A percentile compares a stretch with the other conserved stretches of the same genome.
Evolutionary conservation across 371 early-diverging fungal species (phyloP).

Genomic region (Circinella umbellata): DNA sequence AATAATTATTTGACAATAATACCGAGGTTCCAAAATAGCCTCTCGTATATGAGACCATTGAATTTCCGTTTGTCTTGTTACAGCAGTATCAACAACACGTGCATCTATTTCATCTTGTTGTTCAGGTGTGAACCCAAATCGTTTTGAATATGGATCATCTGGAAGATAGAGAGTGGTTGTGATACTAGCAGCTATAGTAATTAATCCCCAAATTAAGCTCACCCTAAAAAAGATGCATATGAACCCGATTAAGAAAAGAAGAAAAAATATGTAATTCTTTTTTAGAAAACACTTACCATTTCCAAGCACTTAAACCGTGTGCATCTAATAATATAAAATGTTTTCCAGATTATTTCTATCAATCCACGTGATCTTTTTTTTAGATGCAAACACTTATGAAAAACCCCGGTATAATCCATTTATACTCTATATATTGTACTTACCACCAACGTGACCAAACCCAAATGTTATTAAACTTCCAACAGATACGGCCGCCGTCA

Average conservation of each 20-base stretch:
- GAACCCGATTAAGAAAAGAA: neutral
- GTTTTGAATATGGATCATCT: slow-evolving; percentile 34
- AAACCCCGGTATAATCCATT: too few species aligned
- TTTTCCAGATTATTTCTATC: too few species aligned
- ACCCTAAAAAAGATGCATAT: slow-evolving; percentile 23
- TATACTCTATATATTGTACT: neutral
- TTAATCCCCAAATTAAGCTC: slow-evolving; percentile 37
- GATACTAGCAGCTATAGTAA: slow-evolving; percentile 29
- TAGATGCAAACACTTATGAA: too few species aligned
- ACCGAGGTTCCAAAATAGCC: neutral
- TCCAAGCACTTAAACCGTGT: slow-evolving; percentile 32
- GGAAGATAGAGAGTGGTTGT: slow-evolving; percentile 35
- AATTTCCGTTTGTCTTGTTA: slow-evolving; percentile 23
- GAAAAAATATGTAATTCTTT: neutral
- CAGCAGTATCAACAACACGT: slow-evolving; percentile 36
- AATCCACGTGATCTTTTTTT: too few species aligned
- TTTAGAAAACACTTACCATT: slow-evolving; percentile 31
- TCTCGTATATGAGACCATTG: slow-evolving; percentile 8
- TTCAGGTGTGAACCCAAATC: slow-evolving; percentile 35
- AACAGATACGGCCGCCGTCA: slow-evolving; percentile 26
- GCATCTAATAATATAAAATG: neutral
- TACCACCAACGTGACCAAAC: neutral
- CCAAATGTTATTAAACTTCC: slow-evolving; percentile 33
- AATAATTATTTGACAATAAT: slow-evolving; percentile 4
- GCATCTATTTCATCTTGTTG: slow-evolving; percentile 41